A percentile compares a stretch with the other conserved stretches of the same genome.
phyloP scores from a whole-genome alignment of 768 basidiomycete species.

The Tricholoma hemisulphureum region DNA sequence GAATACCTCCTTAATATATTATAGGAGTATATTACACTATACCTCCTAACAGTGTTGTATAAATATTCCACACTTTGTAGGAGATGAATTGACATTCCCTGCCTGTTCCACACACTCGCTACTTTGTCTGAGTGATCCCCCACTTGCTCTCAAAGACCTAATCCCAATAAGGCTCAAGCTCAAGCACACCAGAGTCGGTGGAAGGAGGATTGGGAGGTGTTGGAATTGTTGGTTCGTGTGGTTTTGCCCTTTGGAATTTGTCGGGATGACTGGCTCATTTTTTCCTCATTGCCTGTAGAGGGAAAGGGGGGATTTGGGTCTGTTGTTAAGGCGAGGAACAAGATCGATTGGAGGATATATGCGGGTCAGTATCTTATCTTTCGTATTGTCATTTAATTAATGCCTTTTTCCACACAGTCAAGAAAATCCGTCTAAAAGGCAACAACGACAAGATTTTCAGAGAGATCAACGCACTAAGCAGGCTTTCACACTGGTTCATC shows the following conservation, averaged over 20 bases:
- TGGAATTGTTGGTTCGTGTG: conserved; percentile 76
- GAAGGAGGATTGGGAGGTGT: conserved; percentile 92
- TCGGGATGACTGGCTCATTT: not conserved
- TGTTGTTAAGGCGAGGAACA: conserved; percentile 92
- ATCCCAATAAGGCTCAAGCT: no score
- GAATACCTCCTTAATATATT: no score
- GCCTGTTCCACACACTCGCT: no score
- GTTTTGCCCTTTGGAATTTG: not conserved
- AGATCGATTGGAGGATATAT: conserved; percentile 82
- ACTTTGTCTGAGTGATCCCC: no score
- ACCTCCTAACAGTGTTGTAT: no score
- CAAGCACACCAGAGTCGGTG: conserved; percentile 71
- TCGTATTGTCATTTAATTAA: not conserved
- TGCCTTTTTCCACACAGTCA: conserved; percentile 47
- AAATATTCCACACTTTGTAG: no score
- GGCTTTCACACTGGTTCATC: conserved; percentile 84
- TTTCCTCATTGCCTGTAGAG: no score
- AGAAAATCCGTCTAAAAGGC: conserved; percentile 85
- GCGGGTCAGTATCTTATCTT: conserved; percentile 49
- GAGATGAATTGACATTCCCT: no score
- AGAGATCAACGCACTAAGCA: conserved; percentile 86
- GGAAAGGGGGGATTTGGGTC: conserved; percentile 90
- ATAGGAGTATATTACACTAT: no score
- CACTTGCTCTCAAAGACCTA: no score
- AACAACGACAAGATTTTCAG: conserved; percentile 87